Evolutionary conservation across 305 asterid genomes (phyloP).

Genomic region (Fraxinus sp.): DNA sequence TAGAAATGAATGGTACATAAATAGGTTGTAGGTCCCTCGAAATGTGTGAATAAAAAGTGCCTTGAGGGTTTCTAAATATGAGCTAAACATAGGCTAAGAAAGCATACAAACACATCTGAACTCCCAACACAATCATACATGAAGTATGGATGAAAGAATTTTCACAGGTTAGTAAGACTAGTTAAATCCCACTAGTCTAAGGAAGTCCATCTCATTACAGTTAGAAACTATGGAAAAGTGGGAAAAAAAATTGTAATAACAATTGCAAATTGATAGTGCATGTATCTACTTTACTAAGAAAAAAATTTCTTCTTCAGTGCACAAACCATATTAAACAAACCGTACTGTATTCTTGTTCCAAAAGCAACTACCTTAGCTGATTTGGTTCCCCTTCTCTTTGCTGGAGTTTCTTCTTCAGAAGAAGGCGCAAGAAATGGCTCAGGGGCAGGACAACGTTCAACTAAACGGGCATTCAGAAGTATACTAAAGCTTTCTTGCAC

Average conservation of each 20-base stretch:
- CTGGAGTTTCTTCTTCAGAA: slow-evolving; percentile 46
- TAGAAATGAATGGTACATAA: neutral
- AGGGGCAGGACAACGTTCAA: slow-evolving; percentile 90
- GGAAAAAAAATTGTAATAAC: neutral
- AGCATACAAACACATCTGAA: neutral
- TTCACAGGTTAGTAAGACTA: neutral
- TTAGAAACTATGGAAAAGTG: neutral
- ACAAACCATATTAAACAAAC: neutral
- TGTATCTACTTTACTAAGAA: neutral
- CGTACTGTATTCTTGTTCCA: neutral
- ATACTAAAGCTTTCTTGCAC: slow-evolving; percentile 49
- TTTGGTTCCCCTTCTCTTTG: slow-evolving; percentile 55
- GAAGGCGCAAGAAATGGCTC: slow-evolving; percentile 69
- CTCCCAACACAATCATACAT: neutral
- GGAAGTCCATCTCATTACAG: neutral
- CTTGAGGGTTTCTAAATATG: neutral
- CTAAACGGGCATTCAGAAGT: slow-evolving; percentile 62
- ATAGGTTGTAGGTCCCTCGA: neutral
- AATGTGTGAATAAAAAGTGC: neutral
- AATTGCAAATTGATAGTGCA: neutral
- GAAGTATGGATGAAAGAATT: slow-evolving; percentile 7
- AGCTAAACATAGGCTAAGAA: neutral
- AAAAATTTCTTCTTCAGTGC: slow-evolving; percentile 5
- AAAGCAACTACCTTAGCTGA: slow-evolving; percentile 52
- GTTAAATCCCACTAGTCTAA: neutral